phyloP scores from a whole-genome alignment of 2,329 filamentous ascomycete species.

The Graphilbum sp. region DNA sequence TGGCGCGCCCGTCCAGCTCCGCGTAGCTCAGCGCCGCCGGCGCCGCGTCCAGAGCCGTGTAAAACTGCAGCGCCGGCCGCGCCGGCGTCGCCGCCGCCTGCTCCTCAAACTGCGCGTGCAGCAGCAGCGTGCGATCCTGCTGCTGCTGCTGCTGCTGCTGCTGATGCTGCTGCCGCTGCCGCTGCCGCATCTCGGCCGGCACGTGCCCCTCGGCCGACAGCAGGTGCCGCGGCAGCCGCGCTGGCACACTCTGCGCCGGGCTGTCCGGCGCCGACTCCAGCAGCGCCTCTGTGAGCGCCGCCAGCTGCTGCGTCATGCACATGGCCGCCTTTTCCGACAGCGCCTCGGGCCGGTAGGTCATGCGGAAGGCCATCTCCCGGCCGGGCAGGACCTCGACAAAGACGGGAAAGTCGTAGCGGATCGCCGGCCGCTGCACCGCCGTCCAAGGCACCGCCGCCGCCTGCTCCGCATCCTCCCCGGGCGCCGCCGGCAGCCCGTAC shows the following conservation, averaged over 20 bases:
- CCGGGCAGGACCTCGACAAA: constrained; percentile 8
- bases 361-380: constrained; percentile 5
- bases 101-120: constrained; percentile 12
- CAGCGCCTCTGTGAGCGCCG: constrained; percentile 6
- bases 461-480: too few species aligned
- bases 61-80: constrained; percentile 7
- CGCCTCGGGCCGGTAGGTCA: constrained; percentile 7
- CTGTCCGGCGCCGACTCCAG: constrained; percentile 5
- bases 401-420: constrained; percentile 10
- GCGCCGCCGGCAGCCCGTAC: constrained; percentile 11
- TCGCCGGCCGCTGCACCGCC: constrained; percentile 4
- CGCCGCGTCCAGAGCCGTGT: constrained; percentile 10
- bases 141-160: too few species aligned
- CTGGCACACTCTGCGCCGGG: constrained; percentile 5
- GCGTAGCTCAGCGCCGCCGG: constrained; percentile 16
- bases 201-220: constrained; percentile 2
- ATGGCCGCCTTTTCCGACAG: constrained; percentile 9
- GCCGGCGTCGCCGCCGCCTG: constrained; percentile 10
- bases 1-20: constrained; percentile 18
- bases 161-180: too few species aligned
- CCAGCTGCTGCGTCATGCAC: constrained; percentile 9
- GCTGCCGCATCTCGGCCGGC: too few species aligned
- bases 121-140: constrained; percentile 3
- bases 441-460: constrained; percentile 4
- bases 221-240: constrained; percentile 5